phyloP scores from a whole-genome alignment of 129 eudicot genomes.

The Artemisia annua region DNA sequence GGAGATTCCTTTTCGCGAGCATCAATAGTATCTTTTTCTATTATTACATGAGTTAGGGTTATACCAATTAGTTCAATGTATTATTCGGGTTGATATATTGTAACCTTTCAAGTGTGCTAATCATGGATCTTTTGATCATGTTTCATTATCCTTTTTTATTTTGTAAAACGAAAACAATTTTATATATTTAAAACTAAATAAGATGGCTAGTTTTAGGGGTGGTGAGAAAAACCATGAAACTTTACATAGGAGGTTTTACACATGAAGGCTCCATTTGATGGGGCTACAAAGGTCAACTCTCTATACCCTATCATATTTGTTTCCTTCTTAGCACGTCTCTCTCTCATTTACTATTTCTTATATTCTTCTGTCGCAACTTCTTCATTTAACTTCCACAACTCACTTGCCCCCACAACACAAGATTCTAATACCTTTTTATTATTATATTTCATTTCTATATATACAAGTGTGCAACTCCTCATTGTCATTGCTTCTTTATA shows the following conservation, averaged over 20 bases:
- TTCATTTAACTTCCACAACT: slow-evolving; percentile 45
- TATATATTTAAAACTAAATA: too few relatives aligned
- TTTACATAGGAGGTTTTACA: not conserved
- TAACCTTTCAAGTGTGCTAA: too few relatives aligned
- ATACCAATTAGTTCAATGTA: too few relatives aligned
- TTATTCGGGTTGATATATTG: too few relatives aligned
- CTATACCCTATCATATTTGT: slow-evolving; percentile 26
- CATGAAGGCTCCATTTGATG: slow-evolving; percentile 26
- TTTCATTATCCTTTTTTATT: too few relatives aligned
- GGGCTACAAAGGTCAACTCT: slow-evolving; percentile 48
- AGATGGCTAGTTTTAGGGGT: too few relatives aligned
- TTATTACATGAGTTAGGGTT: too few relatives aligned
- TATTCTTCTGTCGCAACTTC: slow-evolving; percentile 42
- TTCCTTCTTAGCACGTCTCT: slow-evolving; percentile 45
- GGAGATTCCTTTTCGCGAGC: too few relatives aligned
- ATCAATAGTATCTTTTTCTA: too few relatives aligned
- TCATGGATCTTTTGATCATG: too few relatives aligned
- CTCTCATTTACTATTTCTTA: slow-evolving; percentile 19
- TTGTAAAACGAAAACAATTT: too few relatives aligned
- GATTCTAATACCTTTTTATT: slow-evolving; percentile 32
- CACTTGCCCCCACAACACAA: slow-evolving; percentile 47
- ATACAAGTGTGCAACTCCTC: slow-evolving; percentile 14
- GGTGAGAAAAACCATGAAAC: not conserved
- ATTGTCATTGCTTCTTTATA: slow-evolving; percentile 16
- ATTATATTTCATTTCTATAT: slow-evolving; percentile 31